phyloP scores from a whole-genome alignment of 2,329 filamentous ascomycete genomes.

The Trichophaea hybrida region DNA sequence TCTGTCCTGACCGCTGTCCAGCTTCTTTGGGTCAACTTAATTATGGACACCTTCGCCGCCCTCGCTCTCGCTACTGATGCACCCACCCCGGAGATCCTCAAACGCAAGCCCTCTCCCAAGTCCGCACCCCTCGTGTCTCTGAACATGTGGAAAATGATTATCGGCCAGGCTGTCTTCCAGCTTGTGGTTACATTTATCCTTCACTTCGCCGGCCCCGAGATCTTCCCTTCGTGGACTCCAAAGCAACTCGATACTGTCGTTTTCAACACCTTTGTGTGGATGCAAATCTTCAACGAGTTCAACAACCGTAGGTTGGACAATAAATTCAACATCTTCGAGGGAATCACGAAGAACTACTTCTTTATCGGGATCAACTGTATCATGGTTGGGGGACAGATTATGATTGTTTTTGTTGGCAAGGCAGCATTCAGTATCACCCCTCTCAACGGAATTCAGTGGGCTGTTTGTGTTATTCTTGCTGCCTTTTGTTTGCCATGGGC shows the following conservation, averaged over 20 bases:
- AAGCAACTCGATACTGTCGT: constrained; percentile 45
- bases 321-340: constrained; percentile 47
- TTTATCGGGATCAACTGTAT: constrained; percentile 44
- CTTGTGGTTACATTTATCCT: constrained; percentile 44
- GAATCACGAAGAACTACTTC: constrained; percentile 42
- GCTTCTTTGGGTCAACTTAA: constrained; percentile 54
- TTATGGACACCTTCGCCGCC: constrained; percentile 55
- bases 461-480: constrained; percentile 38
- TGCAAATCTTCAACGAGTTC: constrained; percentile 58
- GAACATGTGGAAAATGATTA: constrained; percentile 53
- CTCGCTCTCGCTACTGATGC: constrained; percentile 51
- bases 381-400: constrained; percentile 44
- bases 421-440: constrained; percentile 40
- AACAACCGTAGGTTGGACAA: constrained; percentile 51
- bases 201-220: constrained; percentile 45
- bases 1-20: constrained; percentile 53
- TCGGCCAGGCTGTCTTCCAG: constrained; percentile 47
- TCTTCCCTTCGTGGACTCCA: constrained; percentile 34
- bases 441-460: constrained; percentile 42
- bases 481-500: constrained; percentile 40
- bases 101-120: constrained; percentile 39
- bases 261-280: constrained; percentile 59
- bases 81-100: constrained; percentile 43
- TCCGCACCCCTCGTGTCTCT: constrained; percentile 35
- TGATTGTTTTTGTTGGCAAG: constrained; percentile 45